phyloP scores from a whole-genome alignment of 78 protist species.

The Tieghemostelium lacteum region DNA sequence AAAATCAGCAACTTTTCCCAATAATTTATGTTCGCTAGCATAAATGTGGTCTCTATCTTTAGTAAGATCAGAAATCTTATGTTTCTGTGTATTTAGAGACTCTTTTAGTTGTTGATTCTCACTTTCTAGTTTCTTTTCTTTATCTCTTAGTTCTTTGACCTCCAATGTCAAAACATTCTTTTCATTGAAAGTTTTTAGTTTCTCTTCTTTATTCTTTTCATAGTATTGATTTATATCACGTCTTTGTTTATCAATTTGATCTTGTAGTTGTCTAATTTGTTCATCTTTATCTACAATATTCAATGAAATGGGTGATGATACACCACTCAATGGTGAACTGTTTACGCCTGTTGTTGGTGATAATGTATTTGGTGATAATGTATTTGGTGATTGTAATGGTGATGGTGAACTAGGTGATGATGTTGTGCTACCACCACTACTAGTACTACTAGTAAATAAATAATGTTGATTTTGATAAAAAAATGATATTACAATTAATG shows the following conservation, averaged over 20 bases:
- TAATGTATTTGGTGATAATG: too few species aligned
- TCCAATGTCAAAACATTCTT: not conserved
- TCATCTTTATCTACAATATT: not conserved
- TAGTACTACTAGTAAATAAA: not conserved
- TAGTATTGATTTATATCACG: not conserved
- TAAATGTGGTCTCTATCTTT: constrained; percentile 36
- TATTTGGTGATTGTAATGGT: not conserved
- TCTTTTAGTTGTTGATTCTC: constrained; percentile 8
- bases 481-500: constrained; percentile 31
- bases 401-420: not conserved
- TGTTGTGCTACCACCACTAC: not conserved
- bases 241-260: not conserved
- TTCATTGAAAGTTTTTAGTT: constrained; percentile 19
- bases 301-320: not conserved
- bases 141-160: not conserved
- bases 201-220: constrained; percentile 22
- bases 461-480: constrained; percentile 64
- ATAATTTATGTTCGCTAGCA: not conserved
- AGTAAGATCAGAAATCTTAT: constrained; percentile 8
- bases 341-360: not conserved
- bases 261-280: not conserved
- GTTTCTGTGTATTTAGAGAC: not conserved
- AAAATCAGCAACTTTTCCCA: not conserved
- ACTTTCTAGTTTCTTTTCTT: not conserved
- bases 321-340: not conserved